These are phyloP conservation scores for Penicillium verhagenii DNA, from an alignment of 495 filamentous ascomycete species.

Conservation along the genomic window DNA sequence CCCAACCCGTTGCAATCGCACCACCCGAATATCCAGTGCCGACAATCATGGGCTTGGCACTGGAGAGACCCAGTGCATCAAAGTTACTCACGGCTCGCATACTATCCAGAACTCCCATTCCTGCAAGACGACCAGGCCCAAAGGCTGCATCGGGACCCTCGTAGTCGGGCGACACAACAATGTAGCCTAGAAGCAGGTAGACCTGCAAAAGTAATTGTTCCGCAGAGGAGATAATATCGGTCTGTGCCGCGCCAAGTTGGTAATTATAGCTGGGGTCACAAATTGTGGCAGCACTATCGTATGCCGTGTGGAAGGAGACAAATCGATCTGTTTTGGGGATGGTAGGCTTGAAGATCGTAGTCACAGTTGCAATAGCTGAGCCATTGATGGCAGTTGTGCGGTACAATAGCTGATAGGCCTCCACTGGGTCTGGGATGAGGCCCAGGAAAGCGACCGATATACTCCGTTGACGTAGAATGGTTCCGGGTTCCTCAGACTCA, in stretches of 20 bases:
- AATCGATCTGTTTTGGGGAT: conserved; percentile 30
- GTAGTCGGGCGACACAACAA: conserved; percentile 34
- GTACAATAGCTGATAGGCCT: conserved; percentile 29
- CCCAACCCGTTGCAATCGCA: conserved; percentile 52
- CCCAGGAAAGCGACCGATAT: conserved; percentile 30
- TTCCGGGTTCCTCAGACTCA: conserved; percentile 23
- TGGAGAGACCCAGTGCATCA: conserved; percentile 21
- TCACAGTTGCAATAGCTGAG: conserved; percentile 34
- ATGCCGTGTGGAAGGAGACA: conserved; percentile 35
- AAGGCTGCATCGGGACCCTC: conserved; percentile 37
- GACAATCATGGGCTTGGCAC: conserved; percentile 25
- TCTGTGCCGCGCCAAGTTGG: conserved; percentile 22
- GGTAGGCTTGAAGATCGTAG: conserved; percentile 35
- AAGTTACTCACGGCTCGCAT: conserved; percentile 36
- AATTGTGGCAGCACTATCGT: conserved; percentile 29
- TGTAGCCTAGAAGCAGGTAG: conserved; percentile 31
- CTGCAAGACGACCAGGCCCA: conserved; percentile 26
- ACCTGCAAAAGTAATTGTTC: conserved; percentile 30
- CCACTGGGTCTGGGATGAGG: conserved; percentile 28
- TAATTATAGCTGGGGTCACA: conserved; percentile 38
- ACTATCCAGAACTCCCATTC: conserved; percentile 34
- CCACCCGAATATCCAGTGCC: conserved; percentile 57
- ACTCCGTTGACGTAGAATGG: conserved; percentile 27
- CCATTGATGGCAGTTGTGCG: conserved; percentile 34
- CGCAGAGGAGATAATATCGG: conserved; percentile 28